phyloP scores from a whole-genome alignment of 495 filamentous ascomycete species.

The Staphylotrichum longicolle region DNA sequence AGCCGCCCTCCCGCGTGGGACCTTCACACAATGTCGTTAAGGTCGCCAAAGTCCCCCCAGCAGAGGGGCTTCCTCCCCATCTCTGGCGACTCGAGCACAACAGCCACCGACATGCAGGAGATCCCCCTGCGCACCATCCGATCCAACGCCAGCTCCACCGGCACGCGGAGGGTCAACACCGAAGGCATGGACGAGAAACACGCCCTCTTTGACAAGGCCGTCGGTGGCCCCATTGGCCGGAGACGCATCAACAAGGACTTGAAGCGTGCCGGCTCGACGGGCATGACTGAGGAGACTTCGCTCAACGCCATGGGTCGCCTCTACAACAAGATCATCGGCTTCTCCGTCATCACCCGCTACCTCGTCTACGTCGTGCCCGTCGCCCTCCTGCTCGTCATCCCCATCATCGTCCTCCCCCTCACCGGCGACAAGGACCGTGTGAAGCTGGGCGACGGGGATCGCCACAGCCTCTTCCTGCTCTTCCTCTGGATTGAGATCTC shows the following conservation, averaged over 20 bases:
- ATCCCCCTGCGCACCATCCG: conserved; percentile 54
- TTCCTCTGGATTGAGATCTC: conserved; percentile 91
- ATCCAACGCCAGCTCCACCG: conserved; percentile 50
- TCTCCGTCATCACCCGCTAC: conserved; percentile 83
- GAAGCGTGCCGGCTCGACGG: conserved; percentile 53
- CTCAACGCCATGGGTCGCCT: conserved; percentile 82
- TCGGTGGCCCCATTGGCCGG: conserved; percentile 47
- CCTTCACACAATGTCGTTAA: conserved; percentile 29
- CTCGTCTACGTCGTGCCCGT: conserved; percentile 84
- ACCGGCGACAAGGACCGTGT: conserved; percentile 39
- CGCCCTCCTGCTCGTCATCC: conserved; percentile 69
- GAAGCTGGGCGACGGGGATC: conserved; percentile 43
- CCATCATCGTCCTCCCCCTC: conserved; percentile 72
- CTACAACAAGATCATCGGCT: conserved; percentile 80
- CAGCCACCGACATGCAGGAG: conserved; percentile 37
- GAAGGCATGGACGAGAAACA: conserved; percentile 36
- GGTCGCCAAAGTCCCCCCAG: conserved; percentile 31
- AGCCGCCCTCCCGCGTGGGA: background rate
- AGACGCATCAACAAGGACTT: conserved; percentile 53
- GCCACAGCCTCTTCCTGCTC: conserved; percentile 64
- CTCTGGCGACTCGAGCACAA: conserved; percentile 23
- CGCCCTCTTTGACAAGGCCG: conserved; percentile 49
- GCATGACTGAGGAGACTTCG: conserved; percentile 52
- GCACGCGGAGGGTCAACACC: conserved; percentile 45
- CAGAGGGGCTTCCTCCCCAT: conserved; percentile 36